Evolutionary conservation across 2,329 filamentous ascomycete species (phyloP).

Genomic region (Exserohilum turcica): DNA sequence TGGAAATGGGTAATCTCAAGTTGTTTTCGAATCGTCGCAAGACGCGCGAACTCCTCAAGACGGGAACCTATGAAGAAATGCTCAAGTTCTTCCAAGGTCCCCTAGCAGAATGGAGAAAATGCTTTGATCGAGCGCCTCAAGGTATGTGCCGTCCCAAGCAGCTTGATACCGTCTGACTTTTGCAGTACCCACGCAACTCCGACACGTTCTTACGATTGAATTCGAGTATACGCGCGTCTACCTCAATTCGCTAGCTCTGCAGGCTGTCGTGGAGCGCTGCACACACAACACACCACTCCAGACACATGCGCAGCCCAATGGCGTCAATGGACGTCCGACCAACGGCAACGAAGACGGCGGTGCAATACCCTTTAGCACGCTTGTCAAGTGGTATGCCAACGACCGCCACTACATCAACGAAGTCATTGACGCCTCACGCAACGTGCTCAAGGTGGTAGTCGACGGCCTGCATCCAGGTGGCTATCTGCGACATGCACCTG

Average conservation of each 20-base stretch:
- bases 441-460: conserved; percentile 76
- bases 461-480: conserved; percentile 74
- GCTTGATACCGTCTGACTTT: conserved; percentile 22
- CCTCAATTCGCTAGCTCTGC: conserved; percentile 89
- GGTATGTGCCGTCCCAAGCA: conserved; percentile 33
- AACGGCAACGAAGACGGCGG: conserved; percentile 43
- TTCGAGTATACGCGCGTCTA: conserved; percentile 96
- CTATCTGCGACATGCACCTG: conserved; percentile 81
- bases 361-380: conserved; percentile 53
- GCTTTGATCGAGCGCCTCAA: conserved; percentile 75
- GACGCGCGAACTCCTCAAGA: conserved; percentile 87
- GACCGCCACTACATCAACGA: conserved; percentile 68
- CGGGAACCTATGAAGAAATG: conserved; percentile 78
- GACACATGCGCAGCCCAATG: conserved; percentile 40
- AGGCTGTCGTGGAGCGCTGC: conserved; percentile 92
- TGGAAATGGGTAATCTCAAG: conserved; percentile 87
- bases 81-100: conserved; percentile 82
- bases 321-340: conserved; percentile 21
- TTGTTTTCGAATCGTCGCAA: conserved; percentile 86
- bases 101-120: conserved; percentile 76
- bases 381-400: conserved; percentile 59
- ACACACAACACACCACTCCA: conserved; percentile 68
- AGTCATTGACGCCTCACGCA: conserved; percentile 77
- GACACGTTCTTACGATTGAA: conserved; percentile 86
- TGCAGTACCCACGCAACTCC: conserved; percentile 62